phyloP scores from a whole-genome alignment of 345 rosid genomes.

The Sapria himalayana region DNA sequence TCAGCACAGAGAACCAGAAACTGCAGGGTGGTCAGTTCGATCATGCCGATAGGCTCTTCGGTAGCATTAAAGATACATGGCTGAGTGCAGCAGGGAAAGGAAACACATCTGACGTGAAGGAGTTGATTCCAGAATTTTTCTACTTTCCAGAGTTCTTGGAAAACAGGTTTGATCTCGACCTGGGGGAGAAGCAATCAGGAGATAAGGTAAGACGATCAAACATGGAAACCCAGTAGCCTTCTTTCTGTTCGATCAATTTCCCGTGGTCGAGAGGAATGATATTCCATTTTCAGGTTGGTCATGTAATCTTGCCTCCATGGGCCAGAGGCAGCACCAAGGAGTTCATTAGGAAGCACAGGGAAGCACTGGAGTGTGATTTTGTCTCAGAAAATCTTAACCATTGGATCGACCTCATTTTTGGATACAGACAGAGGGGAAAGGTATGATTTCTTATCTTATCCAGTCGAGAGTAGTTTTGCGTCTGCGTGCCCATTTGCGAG shows the following conservation, averaged over 20 bases:
- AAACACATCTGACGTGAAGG: slow-evolving; percentile 96
- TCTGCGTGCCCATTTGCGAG: too few relatives aligned
- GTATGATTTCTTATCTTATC: slow-evolving; percentile 14
- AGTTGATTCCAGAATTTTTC: slow-evolving; percentile 94
- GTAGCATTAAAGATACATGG: slow-evolving; percentile 88
- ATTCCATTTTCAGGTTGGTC: slow-evolving; percentile 74
- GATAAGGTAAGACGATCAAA: too few relatives aligned
- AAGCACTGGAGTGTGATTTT: slow-evolving; percentile 86
- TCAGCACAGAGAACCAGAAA: slow-evolving; percentile 94
- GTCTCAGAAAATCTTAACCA: slow-evolving; percentile 95
- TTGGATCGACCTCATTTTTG: slow-evolving; percentile 99
- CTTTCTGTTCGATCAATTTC: too few relatives aligned
- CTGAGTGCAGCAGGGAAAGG: slow-evolving; percentile 95
- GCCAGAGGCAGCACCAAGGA: slow-evolving; percentile 86
- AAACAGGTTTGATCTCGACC: slow-evolving; percentile 60
- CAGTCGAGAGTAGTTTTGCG: too few relatives aligned
- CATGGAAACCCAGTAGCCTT: too few relatives aligned
- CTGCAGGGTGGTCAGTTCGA: slow-evolving; percentile 99
- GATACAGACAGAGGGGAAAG: slow-evolving; percentile 96
- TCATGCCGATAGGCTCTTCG: slow-evolving; percentile 98
- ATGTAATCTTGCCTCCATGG: slow-evolving; percentile 90
- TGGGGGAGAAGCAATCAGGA: slow-evolving; percentile 98
- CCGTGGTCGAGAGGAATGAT: too few relatives aligned
- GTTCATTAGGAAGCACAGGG: slow-evolving; percentile 80
- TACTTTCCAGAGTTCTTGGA: slow-evolving; percentile 94